Percentiles rank a stretch among this genome's conserved stretches.
These are phyloP conservation scores for Bretziella fagacearum DNA, from an alignment of 2,329 filamentous ascomycete species.

Conservation along the genomic window DNA sequence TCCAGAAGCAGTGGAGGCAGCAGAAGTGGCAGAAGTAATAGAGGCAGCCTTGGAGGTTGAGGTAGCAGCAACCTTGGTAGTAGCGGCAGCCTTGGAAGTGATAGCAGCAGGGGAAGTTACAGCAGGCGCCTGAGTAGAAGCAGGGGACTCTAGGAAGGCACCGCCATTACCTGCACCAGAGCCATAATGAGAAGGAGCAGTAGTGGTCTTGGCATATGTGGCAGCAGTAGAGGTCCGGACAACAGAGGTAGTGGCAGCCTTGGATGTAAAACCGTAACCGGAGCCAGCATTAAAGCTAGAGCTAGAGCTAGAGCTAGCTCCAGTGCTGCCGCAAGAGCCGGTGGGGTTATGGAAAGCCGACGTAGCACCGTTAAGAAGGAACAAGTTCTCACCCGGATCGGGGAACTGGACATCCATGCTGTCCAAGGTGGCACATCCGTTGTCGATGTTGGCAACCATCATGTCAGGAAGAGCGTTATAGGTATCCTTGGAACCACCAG, in stretches of 20 bases:
- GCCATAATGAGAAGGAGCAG: conserved; percentile 11
- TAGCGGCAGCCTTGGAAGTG: conserved; percentile 12
- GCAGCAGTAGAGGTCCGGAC: conserved; percentile 15
- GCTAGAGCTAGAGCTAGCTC: conserved; percentile 7
- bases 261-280: no score
- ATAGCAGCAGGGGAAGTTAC: conserved; percentile 12
- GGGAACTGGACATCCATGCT: conserved; percentile 42
- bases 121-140: conserved; percentile 14
- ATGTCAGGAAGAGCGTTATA: conserved; percentile 50
- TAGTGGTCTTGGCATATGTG: neutral
- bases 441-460: conserved; percentile 49
- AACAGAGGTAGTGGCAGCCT: conserved; percentile 18
- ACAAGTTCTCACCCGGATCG: conserved; percentile 39
- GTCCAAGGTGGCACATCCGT: conserved; percentile 35
- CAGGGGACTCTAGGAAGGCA: conserved; percentile 22
- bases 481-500: conserved; percentile 31
- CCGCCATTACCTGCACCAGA: conserved; percentile 21
- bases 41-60: conserved; percentile 14
- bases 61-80: conserved; percentile 16
- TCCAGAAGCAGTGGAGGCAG: conserved; percentile 16
- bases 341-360: conserved; percentile 16
- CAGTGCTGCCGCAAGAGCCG: conserved; percentile 1
- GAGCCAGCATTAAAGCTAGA: conserved; percentile 14
- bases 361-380: conserved; percentile 26
- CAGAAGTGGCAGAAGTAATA: conserved; percentile 8